phyloP scores from a whole-genome alignment of 1,139 yeast species.

The Candida sojae region DNA sequence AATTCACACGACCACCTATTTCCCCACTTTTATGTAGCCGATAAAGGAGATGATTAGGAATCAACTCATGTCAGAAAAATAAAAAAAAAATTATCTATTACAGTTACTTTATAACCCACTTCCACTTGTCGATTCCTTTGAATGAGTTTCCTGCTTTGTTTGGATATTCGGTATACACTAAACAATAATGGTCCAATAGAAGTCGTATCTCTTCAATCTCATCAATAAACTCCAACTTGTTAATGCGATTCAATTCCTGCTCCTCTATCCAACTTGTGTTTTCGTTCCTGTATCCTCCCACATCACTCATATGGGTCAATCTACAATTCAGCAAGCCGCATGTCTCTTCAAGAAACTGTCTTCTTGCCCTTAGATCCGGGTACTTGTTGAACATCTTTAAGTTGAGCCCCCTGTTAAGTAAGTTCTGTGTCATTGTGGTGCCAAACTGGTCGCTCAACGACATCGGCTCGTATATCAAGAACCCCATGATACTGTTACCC shows the following conservation, averaged over 20 bases:
- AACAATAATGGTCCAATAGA: constrained; percentile 75
- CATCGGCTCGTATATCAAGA: constrained; percentile 85
- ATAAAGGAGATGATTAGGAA: neutral
- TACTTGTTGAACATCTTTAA: constrained; percentile 53
- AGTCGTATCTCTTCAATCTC: constrained; percentile 85
- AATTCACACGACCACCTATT: neutral
- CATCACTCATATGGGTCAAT: constrained; percentile 58
- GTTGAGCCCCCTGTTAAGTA: constrained; percentile 69
- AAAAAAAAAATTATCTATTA: no score
- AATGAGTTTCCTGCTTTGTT: constrained; percentile 1
- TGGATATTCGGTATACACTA: constrained; percentile 24
- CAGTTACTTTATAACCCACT: constrained; percentile 8
- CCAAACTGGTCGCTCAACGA: constrained; percentile 78
- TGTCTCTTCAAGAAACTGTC: constrained; percentile 28
- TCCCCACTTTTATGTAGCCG: neutral
- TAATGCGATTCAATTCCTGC: constrained; percentile 54
- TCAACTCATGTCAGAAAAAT: no score
- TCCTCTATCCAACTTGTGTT: constrained; percentile 43
- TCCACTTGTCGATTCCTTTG: constrained; percentile 14
- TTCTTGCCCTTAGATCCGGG: constrained; percentile 45
- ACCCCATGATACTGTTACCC: constrained; percentile 23
- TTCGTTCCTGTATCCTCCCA: constrained; percentile 48
- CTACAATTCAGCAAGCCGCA: constrained; percentile 25
- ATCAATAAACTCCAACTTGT: constrained; percentile 74
- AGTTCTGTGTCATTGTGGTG: constrained; percentile 73